Evolutionary conservation across 164 flowering plant species (phyloP), one percentile per base, ranked within the genome.

Genomic region (Malania oleifera): DNA sequence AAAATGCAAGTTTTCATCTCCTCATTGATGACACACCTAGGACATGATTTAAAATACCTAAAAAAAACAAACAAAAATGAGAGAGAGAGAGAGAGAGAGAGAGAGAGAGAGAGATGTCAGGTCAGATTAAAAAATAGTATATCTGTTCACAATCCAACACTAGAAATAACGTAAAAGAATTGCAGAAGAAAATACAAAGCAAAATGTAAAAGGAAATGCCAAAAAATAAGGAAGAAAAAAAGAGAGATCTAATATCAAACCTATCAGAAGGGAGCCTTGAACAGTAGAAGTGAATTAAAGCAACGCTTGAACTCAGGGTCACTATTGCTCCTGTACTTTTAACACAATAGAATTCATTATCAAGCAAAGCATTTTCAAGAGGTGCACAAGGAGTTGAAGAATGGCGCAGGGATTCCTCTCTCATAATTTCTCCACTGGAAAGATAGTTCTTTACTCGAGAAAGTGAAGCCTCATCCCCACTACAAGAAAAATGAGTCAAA

Each of bases 231-330:
- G 12, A 37, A 47, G 15, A 27, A 40, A 40, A 25, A 23, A 41
- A 23, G n/a, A 49, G 41, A 10, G 22, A 11, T n/a, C 6, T n/a
- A 19, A 50, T 34, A 65, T 72, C 83, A 65, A 63, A 91, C 96
- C 86, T 62, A 66, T 91, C 98, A 39, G 92, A 82, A 54, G 98
- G 98, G 41, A 91, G 89, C 46, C 80, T 70, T 15, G 98, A 87
- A 69, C 95, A 91, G 55, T 87, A 91, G 56, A 73, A 81, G 68
- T 87, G 73, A 43, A 89, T 60, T 65, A 87, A 67, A 13, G 67
- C 35, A 44, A 84, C 71, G 53, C 96, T 83, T 1, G 89, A 85
- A 57, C 69, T 75, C 40, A 87, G 70, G 22, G 75, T 85, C 31
- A 82, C 89, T 44, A 67, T 54, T 34, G 98, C 95, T 40, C 93